Percentiles rank a stretch among this genome's conserved stretches.
phyloP scores from a whole-genome alignment of 495 filamentous ascomycete species.

The Diplogelasinospora grovesii region DNA sequence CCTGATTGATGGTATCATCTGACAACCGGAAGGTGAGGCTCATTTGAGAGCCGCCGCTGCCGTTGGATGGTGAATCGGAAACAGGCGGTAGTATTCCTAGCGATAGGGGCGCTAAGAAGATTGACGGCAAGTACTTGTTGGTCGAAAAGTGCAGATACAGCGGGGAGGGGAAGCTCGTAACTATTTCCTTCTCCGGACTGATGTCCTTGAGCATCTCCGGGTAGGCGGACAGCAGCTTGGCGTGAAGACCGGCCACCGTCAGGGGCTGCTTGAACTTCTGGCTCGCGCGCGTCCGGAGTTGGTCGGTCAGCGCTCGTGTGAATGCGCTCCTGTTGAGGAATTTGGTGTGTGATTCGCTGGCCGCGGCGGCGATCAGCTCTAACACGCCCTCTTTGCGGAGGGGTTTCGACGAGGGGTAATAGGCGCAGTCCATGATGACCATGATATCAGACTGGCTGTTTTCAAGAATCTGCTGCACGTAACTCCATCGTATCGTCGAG shows the following conservation, averaged over 20 bases:
- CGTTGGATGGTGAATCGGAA: constrained; percentile 21
- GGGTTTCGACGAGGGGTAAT: constrained; percentile 38
- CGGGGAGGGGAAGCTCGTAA: constrained; percentile 38
- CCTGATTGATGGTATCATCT: constrained; percentile 33
- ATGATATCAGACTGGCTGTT: constrained; percentile 37
- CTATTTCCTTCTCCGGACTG: constrained; percentile 31
- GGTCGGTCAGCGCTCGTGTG: constrained; percentile 35
- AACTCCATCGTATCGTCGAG: constrained; percentile 39
- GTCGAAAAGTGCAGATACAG: constrained; percentile 41
- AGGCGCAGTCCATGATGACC: constrained; percentile 46
- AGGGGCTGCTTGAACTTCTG: constrained; percentile 31
- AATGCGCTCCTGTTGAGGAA: constrained; percentile 36
- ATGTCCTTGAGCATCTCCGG: constrained; percentile 38
- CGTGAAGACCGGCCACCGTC: constrained; percentile 43
- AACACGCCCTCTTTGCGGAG: constrained; percentile 36
- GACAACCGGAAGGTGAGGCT: constrained; percentile 38
- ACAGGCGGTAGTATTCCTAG: constrained; percentile 16
- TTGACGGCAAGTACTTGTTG: constrained; percentile 38
- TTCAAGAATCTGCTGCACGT: constrained; percentile 42
- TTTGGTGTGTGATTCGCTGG: constrained; percentile 37
- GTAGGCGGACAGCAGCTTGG: constrained; percentile 35
- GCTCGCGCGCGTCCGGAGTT: constrained; percentile 32
- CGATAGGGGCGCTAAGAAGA: constrained; percentile 33
- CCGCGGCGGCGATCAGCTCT: constrained; percentile 42
- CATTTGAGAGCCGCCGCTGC: constrained; percentile 25